Percentiles rank a stretch among this genome's conserved stretches.
These are phyloP conservation scores for Astrocystis sublimbata DNA, from an alignment of 495 filamentous ascomycete species.

Conservation along the genomic window DNA sequence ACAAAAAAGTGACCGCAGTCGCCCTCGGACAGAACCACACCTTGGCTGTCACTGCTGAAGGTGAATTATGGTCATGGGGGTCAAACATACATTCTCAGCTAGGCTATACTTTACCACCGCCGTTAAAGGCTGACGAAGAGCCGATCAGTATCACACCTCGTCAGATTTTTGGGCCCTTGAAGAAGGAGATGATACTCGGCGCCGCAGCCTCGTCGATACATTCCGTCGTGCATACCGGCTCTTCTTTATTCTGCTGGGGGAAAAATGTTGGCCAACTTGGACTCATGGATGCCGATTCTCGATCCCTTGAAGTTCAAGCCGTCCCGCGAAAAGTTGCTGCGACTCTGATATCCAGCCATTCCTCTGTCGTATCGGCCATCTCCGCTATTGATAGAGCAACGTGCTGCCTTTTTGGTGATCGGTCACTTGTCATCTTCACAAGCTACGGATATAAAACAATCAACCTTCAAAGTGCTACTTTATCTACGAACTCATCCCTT, in stretches of 20 bases:
- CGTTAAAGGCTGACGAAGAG: slow-evolving; percentile 67
- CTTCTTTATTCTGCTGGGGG: slow-evolving; percentile 88
- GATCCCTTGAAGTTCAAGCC: slow-evolving; percentile 78
- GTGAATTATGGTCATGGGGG: slow-evolving; percentile 91
- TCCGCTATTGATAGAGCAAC: slow-evolving; percentile 92
- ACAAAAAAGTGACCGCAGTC: slow-evolving; percentile 68
- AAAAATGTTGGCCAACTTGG: slow-evolving; percentile 96
- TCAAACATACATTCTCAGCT: slow-evolving; percentile 85
- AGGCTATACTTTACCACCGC: slow-evolving; percentile 67
- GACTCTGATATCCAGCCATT: slow-evolving; percentile 71
- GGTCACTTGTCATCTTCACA: slow-evolving; percentile 88
- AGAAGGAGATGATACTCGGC: slow-evolving; percentile 78
- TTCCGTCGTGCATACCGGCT: slow-evolving; percentile 80
- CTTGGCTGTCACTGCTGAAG: slow-evolving; percentile 75
- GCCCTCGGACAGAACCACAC: slow-evolving; percentile 91
- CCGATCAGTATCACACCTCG: slow-evolving; percentile 77
- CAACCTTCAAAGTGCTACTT: slow-evolving; percentile 69
- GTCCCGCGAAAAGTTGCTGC: slow-evolving; percentile 85
- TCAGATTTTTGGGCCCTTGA: slow-evolving; percentile 88
- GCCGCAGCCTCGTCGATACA: slow-evolving; percentile 90
- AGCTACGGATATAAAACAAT: slow-evolving; percentile 90
- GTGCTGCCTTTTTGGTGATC: slow-evolving; percentile 77
- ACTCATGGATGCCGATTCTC: slow-evolving; percentile 89
- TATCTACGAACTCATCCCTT: slow-evolving; percentile 66
- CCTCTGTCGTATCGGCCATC: slow-evolving; percentile 64